Base-by-base conservation (phyloP, 2,329 filamentous ascomycete genomes). In the Daldinia sp. region DNA sequence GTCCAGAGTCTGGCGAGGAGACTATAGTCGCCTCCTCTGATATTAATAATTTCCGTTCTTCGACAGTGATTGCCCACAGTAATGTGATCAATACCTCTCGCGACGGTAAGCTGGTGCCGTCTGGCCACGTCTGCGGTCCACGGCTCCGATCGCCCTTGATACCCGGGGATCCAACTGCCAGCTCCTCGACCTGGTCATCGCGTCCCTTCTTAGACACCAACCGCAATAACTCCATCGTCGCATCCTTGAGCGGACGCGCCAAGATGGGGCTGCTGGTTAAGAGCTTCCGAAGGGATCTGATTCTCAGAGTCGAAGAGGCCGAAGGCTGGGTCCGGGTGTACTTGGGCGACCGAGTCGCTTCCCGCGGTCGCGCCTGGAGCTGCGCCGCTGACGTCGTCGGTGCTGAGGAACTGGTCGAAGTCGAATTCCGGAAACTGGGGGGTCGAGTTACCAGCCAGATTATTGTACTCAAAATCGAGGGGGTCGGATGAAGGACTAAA, bases 211-310 rank as follows among this genome's bases (percentile, higher is more conserved):
- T 82, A 89, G 87, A 88, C 80, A 86, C 87, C 85, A 87, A 90
- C 89, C 89, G 89, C 89, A 91, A 88, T 84, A 86, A 87, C 86
- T 80, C 87, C 87, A 90, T 86, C 88, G 89, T 91, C 89, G 89
- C 89, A 90, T 91, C 88, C 88, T 81, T 82, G 77, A 90, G 83
- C 78, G 89, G 89, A 91, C 89, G 89, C 89, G 89, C 89, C 89
- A 91, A 85, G 81, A 82, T 86, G 86, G 88, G 89, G 89, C 88
- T 91, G 89, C 89, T 87, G 88, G 89, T 87, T 86, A 90, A 86
- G 80, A 90, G 88, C 83, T 85, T 88, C 82, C 83, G 84, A 81
- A 89, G 87, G 81, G 84, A 84, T 76, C 84, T 86, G 83, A 87
- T 82, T 85, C 86, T 86, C 83, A 88, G 81, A 79, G 84, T 89